These are phyloP conservation scores for Pseudoturritis turrita DNA, from an alignment of 345 rosid genomes.

Conservation along the genomic window DNA sequence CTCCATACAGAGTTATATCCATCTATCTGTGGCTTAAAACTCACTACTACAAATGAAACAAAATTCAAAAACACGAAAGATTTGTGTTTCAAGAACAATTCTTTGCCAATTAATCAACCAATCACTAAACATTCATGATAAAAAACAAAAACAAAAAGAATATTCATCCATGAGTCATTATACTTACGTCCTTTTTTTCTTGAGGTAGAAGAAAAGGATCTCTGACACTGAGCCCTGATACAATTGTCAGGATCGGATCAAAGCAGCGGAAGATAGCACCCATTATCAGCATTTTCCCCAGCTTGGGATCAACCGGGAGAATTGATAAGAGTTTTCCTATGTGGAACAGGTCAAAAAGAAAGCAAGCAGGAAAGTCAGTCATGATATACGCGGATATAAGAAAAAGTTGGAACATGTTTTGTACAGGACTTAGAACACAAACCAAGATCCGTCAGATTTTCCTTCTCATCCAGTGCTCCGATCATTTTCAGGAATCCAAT, in stretches of 20 bases:
- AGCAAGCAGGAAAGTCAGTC: constrained; percentile 3
- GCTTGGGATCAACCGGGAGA: constrained; percentile 99
- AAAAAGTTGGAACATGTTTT: not conserved
- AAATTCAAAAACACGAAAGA: not conserved
- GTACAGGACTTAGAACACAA: constrained; percentile 33
- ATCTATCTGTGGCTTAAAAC: not conserved
- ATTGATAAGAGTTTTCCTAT: constrained; percentile 78
- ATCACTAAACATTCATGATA: not conserved
- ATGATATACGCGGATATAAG: not conserved
- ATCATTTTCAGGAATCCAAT: constrained; percentile 87
- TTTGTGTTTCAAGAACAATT: not conserved
- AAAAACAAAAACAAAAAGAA: no score
- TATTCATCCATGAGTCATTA: not conserved
- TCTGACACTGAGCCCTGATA: constrained; percentile 93
- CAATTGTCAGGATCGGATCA: constrained; percentile 88
- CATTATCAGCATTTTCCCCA: constrained; percentile 98
- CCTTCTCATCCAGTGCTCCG: constrained; percentile 86
- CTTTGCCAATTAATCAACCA: not conserved
- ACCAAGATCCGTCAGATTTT: constrained; percentile 94
- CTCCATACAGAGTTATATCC: not conserved
- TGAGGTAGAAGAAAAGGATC: constrained; percentile 99
- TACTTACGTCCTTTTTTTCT: constrained; percentile 91
- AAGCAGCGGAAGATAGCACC: constrained; percentile 92
- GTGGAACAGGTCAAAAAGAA: constrained; percentile 15
- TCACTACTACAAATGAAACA: not conserved